These are phyloP conservation scores for Pascua guehoae DNA, from an alignment of 1,284 basidiomycete species.

Conservation along the genomic window DNA sequence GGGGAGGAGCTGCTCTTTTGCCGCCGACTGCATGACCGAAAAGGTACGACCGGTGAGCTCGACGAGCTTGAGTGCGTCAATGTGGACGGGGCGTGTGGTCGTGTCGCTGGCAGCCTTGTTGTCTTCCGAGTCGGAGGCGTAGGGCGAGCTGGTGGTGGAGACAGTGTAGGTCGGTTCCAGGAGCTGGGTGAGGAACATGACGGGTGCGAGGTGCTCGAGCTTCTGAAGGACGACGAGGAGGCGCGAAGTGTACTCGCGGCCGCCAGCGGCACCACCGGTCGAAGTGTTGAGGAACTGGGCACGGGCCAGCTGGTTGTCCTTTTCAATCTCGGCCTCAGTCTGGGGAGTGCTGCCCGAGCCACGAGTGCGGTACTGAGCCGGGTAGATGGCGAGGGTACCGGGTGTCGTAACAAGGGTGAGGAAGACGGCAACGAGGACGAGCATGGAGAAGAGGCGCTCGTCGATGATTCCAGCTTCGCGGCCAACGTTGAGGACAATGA, in stretches of 20 bases:
- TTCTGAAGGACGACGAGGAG: conserved; percentile 84
- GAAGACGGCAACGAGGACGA: conserved; percentile 80
- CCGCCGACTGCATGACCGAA: conserved; percentile 75
- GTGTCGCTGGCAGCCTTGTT: not conserved
- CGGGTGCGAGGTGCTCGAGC: conserved; percentile 70
- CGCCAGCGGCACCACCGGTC: conserved; percentile 30
- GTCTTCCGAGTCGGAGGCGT: conserved; percentile 43
- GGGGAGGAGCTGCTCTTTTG: conserved; percentile 62
- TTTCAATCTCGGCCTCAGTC: not conserved
- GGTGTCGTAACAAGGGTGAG: conserved; percentile 89
- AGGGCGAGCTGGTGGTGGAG: conserved; percentile 51
- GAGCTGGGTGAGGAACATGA: conserved; percentile 56
- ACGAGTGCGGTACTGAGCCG: conserved; percentile 55
- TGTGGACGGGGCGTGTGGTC: conserved; percentile 11
- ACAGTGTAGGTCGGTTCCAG: conserved; percentile 42
- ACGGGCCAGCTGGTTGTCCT: conserved; percentile 31
- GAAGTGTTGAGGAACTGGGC: conserved; percentile 6
- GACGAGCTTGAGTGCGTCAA: conserved; percentile 79
- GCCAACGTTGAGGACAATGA: conserved; percentile 91
- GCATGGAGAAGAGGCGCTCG: conserved; percentile 66
- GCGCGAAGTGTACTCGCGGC: conserved; percentile 34
- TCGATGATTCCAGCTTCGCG: conserved; percentile 74
- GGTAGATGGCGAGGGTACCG: conserved; percentile 72
- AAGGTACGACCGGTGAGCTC: conserved; percentile 84
- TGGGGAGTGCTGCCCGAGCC: conserved; percentile 8